Evolutionary conservation across 2,329 filamentous ascomycete genomes (phyloP), one percentile per base, ranked within the genome.

Genomic region (Phaeosphaeria sp.): DNA sequence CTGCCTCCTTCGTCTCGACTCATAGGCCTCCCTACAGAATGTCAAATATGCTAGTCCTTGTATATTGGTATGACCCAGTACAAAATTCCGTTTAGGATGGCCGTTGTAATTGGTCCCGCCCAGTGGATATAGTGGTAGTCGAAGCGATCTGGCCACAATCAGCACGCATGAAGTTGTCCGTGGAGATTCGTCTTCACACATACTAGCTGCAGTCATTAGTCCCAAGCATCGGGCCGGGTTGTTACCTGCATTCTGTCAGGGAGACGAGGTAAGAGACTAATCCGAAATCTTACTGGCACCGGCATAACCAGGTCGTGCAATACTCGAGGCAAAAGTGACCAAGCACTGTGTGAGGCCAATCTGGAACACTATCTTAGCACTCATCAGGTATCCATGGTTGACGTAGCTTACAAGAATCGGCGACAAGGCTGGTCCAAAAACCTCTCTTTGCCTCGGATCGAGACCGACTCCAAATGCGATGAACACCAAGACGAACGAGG

Each of bases 381-480:
- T 7, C 15, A 11, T 15, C 9, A 24, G 17, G 13, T 24, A 40
- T 36, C 36, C 21, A 1, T 25, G 2, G 15, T 7, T 13, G 6
- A 36, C 11, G 21, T 11, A 42, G 6, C 82, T 80, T 17, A 85
- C 82, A 9, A 86, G 71, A 25, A 83, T 75, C 0, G 83, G 83
- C 0, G 79, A 79, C 1, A 84, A 68, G 0, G 82, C 79, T 5
- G 81, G 82, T 0, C 83, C 83, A 61, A 83, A 84, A 3, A 83
- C 68, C 18, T 78, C 71, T 1, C 76, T 76, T 63, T 86, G 83
- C 2, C 83, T 73, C 2, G 84, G 84, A 66, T 86, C 84, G 4
- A 86, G 73, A 17, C 82, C 83, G 11, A 84, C 80, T 1, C 83
- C 82, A 59, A 84, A 85, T 0, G 82, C 77, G 20, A 85, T 74